Base-by-base conservation (phyloP, 108 stramenopile species). In the Aurantiochytrium sp. region DNA sequence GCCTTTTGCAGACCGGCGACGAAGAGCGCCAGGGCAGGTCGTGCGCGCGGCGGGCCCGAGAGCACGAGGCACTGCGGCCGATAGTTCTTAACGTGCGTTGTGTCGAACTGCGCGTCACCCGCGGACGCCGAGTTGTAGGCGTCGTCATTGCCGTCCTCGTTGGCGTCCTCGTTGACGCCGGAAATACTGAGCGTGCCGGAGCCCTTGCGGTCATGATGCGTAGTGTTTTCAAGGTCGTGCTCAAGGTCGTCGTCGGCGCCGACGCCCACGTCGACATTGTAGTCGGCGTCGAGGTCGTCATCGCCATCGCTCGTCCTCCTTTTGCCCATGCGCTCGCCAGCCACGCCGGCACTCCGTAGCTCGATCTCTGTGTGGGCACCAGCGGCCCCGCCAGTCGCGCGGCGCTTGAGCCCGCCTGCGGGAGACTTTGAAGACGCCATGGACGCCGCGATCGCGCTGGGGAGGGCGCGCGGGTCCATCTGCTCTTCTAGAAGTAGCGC, bases 31-130 rank as follows among this genome's bases (percentile, higher is more conserved):
- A 87, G 68, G 19, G 37, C 87, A 32, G 87, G 55, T 6, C 68
- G 68, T 27, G 15, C 21, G 32, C 55, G 65, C 10, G 39, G 87
- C 32, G 65, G 45, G 24, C 87, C 87, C 8, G 55, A 39, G 12
- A 87, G 68, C 39, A 87, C 87, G 32, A 87, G 48, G n/a, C 37
- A 87, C 48, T 87, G 87, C 19, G 87, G 87, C 15, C 87, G 87
- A 1, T 42, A 87, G 87, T 87, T 87, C 65, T 87, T 87, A 0
- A 87, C 87, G 34, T 87, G 87, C 34, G 73, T 81, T 2, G 73
- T 81, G 45, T 81, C 73, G 30, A 81, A 81, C 12, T 48, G 73
- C 41, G 68, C 10, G n/a, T 12, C 45, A 27, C 8, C 21, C 24
- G 52, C 85, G 4, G 52, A 6, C 12, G 22, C 10, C 17, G 15